These are phyloP conservation scores for Striga hermonthica DNA, from an alignment of 305 asterid species.

Conservation along the genomic window DNA sequence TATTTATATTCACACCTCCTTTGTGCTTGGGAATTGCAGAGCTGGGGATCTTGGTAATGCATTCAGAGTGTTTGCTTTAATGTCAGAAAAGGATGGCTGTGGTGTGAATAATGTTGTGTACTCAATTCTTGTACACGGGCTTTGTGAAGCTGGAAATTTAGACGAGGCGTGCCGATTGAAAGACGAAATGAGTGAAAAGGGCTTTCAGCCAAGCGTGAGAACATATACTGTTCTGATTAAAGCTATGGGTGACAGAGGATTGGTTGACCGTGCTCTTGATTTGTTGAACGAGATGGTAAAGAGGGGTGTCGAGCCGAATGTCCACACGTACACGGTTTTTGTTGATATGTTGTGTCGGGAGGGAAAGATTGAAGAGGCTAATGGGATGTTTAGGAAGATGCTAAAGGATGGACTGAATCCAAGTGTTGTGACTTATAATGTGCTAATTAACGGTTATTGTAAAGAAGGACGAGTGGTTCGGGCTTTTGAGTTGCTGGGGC, in stretches of 20 bases:
- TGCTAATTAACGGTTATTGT: slow-evolving; percentile 41
- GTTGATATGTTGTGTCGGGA: slow-evolving; percentile 39
- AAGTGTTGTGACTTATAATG: slow-evolving; percentile 37
- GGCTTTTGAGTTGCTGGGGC: slow-evolving; percentile 48
- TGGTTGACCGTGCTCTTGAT: slow-evolving; percentile 30
- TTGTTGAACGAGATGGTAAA: slow-evolving; percentile 42
- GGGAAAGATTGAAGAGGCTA: slow-evolving; percentile 46
- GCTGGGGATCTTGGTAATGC: slow-evolving; percentile 38
- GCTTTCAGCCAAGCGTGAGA: slow-evolving; percentile 35
- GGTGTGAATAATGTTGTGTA: slow-evolving; percentile 44
- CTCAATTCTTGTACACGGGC: slow-evolving; percentile 41
- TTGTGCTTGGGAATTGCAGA: slow-evolving; percentile 45
- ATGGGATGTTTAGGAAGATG: slow-evolving; percentile 44
- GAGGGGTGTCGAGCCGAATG: slow-evolving; percentile 40
- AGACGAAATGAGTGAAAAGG: slow-evolving; percentile 42
- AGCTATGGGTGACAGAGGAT: slow-evolving; percentile 36
- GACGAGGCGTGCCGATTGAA: slow-evolving; percentile 38
- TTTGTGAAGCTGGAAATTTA: slow-evolving; percentile 41
- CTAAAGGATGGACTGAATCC: slow-evolving; percentile 34
- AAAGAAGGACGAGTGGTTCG: slow-evolving; percentile 36
- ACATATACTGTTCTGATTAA: slow-evolving; percentile 47
- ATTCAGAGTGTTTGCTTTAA: slow-evolving; percentile 44
- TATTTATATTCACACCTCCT: slow-evolving; percentile 41
- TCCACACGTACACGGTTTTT: slow-evolving; percentile 43
- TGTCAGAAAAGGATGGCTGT: slow-evolving; percentile 40